Percentiles rank a stretch among this genome's conserved stretches.
These are phyloP conservation scores for Pyrenochaeta sp. DNA, from an alignment of 2,329 filamentous ascomycete genomes.

Conservation along the genomic window DNA sequence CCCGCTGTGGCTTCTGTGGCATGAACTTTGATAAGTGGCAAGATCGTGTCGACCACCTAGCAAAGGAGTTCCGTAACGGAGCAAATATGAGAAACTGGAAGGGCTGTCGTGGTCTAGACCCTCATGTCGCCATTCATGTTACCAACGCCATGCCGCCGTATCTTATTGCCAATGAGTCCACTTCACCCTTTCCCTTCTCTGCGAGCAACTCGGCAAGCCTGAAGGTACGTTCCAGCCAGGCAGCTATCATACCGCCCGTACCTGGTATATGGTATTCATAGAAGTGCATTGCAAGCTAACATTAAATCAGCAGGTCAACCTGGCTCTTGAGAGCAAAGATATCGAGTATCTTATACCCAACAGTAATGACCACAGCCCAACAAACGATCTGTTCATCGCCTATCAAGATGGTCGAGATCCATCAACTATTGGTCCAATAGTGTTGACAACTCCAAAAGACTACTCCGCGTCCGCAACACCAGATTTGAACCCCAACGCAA, in stretches of 20 bases:
- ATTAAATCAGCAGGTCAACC: slow-evolving; percentile 21
- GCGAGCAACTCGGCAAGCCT: slow-evolving; percentile 49
- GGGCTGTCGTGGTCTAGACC: slow-evolving; percentile 62
- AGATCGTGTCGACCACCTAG: slow-evolving; percentile 62
- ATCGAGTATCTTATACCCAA: slow-evolving; percentile 40
- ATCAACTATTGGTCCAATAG: slow-evolving; percentile 24
- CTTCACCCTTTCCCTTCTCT: slow-evolving; percentile 58
- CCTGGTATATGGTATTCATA: background rate
- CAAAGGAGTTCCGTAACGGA: slow-evolving; percentile 64
- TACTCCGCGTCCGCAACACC: slow-evolving; percentile 17
- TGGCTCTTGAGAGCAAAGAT: slow-evolving; percentile 25
- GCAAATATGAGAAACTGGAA: slow-evolving; percentile 64
- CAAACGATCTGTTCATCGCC: slow-evolving; percentile 22
- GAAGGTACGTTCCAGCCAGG: slow-evolving; percentile 26
- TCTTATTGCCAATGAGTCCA: slow-evolving; percentile 58
- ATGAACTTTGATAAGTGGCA: slow-evolving; percentile 60
- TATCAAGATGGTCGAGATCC: slow-evolving; percentile 21
- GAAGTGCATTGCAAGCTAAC: slow-evolving; percentile 12
- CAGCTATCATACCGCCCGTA: slow-evolving; percentile 1
- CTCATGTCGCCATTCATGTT: slow-evolving; percentile 57
- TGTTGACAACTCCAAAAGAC: slow-evolving; percentile 24
- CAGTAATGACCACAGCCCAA: background rate
- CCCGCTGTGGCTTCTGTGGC: slow-evolving; percentile 64
- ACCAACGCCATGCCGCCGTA: slow-evolving; percentile 63
- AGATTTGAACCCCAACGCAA: slow-evolving; percentile 38